A percentile compares a stretch with the other conserved stretches of the same genome.
These are phyloP conservation scores for Penicillium nucicola DNA, from an alignment of 495 filamentous ascomycete species.

Conservation along the genomic window DNA sequence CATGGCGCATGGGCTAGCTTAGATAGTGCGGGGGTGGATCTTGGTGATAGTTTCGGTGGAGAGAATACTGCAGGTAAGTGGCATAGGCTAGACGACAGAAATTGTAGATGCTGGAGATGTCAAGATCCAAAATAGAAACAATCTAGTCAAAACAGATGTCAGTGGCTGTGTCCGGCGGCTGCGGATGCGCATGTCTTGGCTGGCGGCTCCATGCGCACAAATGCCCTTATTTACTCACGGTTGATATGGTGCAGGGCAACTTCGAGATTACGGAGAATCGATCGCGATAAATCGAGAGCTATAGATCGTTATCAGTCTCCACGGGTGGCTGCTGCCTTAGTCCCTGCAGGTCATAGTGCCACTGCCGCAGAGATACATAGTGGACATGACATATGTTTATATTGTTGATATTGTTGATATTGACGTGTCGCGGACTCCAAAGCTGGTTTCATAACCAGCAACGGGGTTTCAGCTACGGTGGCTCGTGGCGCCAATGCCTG, in stretches of 20 bases:
- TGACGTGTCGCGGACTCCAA: too few relatives aligned
- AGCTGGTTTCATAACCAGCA: too few relatives aligned
- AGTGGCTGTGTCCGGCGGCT: neutral
- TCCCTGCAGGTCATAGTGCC: slow-evolving; percentile 11
- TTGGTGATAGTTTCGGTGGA: too few relatives aligned
- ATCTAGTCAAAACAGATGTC: too few relatives aligned
- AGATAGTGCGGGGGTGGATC: neutral
- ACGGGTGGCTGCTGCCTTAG: slow-evolving; percentile 6
- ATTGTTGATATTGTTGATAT: slow-evolving; percentile 1
- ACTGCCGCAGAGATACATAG: neutral
- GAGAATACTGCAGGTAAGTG: neutral
- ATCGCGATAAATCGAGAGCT: neutral
- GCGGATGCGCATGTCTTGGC: slow-evolving; percentile 2
- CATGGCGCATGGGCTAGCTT: slow-evolving; percentile 43
- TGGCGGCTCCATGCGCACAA: neutral
- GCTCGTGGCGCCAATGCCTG: too few relatives aligned
- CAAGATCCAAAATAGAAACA: neutral
- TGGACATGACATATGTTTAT: neutral
- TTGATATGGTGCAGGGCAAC: too few relatives aligned
- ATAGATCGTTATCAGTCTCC: slow-evolving; percentile 6
- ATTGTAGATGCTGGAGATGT: neutral
- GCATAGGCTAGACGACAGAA: neutral
- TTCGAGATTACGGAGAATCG: too few relatives aligned
- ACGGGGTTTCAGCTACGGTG: too few relatives aligned
- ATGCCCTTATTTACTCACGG: too few relatives aligned